These are phyloP conservation scores for Bromus sterilis DNA, from an alignment of 176 grass and related monocot species.

Conservation along the genomic window DNA sequence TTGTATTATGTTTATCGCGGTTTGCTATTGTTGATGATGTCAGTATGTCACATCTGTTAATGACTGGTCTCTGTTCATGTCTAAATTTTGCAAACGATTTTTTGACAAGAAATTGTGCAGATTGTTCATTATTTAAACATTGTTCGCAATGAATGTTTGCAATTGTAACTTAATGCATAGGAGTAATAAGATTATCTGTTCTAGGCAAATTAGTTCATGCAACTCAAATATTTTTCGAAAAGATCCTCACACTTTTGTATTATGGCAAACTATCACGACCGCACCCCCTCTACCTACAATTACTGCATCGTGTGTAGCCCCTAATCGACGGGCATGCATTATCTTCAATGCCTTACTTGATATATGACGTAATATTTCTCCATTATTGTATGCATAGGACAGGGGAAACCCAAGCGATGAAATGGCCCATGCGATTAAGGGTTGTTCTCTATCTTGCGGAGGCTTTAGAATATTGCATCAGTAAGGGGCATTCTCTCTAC, in stretches of 20 bases:
- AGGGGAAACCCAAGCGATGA: conserved; percentile 98
- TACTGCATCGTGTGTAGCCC: too few species aligned
- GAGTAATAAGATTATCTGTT: background rate
- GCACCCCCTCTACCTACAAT: too few species aligned
- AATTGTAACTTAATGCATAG: background rate
- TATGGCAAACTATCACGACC: background rate
- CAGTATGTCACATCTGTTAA: background rate
- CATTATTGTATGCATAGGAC: conserved; percentile 28
- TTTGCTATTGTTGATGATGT: background rate
- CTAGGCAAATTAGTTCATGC: background rate
- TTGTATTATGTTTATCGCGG: background rate
- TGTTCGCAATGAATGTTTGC: background rate
- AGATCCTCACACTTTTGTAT: background rate
- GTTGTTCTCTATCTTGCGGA: conserved; percentile 82
- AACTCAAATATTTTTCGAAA: background rate
- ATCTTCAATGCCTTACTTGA: background rate
- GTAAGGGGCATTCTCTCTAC: conserved; percentile 74
- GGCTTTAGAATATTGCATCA: conserved; percentile 89
- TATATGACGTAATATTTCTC: background rate
- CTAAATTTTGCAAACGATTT: background rate
- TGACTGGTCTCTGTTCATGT: background rate
- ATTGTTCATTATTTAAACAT: background rate
- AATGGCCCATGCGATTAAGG: conserved; percentile 93
- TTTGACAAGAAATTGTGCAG: background rate
- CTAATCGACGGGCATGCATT: too few species aligned